phyloP scores from a whole-genome alignment of 257 asterid species.

The Scutellaria galericulata region DNA sequence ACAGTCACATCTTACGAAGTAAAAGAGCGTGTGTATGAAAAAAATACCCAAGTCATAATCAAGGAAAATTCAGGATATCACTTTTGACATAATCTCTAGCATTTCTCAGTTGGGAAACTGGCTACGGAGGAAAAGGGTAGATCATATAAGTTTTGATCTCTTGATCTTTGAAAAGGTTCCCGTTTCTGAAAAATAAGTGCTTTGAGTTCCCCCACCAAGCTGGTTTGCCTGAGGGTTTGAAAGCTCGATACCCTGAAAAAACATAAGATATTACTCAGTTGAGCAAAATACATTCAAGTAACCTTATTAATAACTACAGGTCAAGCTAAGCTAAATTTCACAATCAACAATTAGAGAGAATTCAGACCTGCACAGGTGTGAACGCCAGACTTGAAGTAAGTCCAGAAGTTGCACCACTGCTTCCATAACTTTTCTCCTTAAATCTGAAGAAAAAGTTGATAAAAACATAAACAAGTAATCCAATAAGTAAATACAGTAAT shows the following conservation, averaged over 20 bases:
- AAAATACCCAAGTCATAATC: too few species aligned
- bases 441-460: conserved; percentile 51
- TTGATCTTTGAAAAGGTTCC: conserved; percentile 94
- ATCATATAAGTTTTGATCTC: conserved; percentile 46
- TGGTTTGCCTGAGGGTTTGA: conserved; percentile 93
- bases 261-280: background rate
- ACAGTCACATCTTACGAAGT: background rate
- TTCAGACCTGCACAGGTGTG: conserved; percentile 95
- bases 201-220: conserved; percentile 86
- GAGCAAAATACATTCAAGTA: background rate
- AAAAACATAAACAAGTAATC: background rate
- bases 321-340: background rate
- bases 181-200: conserved; percentile 91
- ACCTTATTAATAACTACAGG: background rate
- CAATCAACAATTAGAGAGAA: background rate
- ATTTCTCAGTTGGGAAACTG: background rate
- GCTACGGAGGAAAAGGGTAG: background rate
- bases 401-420: conserved; percentile 95
- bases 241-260: conserved; percentile 88
- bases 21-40: too few species aligned
- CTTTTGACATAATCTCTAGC: background rate
- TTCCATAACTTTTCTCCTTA: conserved; percentile 75
- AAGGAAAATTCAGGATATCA: background rate
- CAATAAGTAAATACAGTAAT: conserved; percentile 11
- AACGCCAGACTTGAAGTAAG: conserved; percentile 94